Conservation (phyloP, 345 rosid genomes). For the Schrenkiella parvula region DNA sequence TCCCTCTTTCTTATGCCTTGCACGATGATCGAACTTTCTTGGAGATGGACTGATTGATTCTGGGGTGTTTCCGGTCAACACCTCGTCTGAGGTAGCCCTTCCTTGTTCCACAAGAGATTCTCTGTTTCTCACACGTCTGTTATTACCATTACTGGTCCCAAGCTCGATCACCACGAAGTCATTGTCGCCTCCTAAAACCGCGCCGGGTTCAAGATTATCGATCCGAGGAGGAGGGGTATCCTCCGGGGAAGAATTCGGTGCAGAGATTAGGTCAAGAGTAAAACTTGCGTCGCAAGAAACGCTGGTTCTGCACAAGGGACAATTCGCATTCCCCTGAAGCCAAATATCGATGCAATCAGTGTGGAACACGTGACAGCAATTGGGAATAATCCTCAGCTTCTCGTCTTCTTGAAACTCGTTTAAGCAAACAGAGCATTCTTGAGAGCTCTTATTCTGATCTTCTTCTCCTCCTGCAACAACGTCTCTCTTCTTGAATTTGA, state of each 20-base stretch:
- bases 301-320: conserved; percentile 88
- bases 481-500: conserved; percentile 57
- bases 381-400: conserved; percentile 73
- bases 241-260: conserved; percentile 49
- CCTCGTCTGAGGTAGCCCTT: conserved; percentile 40
- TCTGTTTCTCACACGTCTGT: conserved; percentile 28
- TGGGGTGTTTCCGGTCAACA: conserved; percentile 1
- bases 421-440: conserved; percentile 87
- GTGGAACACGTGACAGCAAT: conserved; percentile 82
- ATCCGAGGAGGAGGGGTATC: conserved; percentile 27
- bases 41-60: conserved; percentile 40
- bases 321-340: conserved; percentile 87
- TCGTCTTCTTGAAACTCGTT: conserved; percentile 85
- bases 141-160: conserved; percentile 28
- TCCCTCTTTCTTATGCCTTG: conserved; percentile 33
- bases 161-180: conserved; percentile 80
- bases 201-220: conserved; percentile 19
- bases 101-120: conserved; percentile 43
- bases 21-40: conserved; percentile 35
- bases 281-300: conserved; percentile 48
- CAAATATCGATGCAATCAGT: conserved; percentile 90
- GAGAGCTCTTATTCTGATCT: conserved; percentile 39
- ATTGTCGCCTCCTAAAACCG: conserved; percentile 42
- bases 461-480: conserved; percentile 27
- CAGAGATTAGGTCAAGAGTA: conserved; percentile 37